Base-by-base conservation (phyloP, 306 rosid genomes). In the Malus sieversii region DNA sequence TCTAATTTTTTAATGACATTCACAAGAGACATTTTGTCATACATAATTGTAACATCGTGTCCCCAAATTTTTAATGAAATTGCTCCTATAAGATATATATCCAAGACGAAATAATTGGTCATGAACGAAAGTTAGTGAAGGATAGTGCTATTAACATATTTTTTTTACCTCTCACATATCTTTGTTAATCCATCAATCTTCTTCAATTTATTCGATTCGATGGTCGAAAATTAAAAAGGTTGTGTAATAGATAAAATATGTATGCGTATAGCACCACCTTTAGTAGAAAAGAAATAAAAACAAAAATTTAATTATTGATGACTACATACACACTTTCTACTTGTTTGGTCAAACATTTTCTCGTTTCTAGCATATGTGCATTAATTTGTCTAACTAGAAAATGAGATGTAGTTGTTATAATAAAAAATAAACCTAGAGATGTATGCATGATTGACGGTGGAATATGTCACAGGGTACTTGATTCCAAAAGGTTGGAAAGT, bases 401-500 rank as follows among this genome's bases (percentile, higher is more conserved):
- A 61, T 48, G 23, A 64, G 12, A 3, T 29, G 48, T 19, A 75
- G 53, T 33, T 15, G 68, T 20, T 16, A 51, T 15, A 51, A 15
- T 20, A 51, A 16, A 51, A 51, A 15, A 51, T 51, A 5, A 48
- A 51, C 18, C 55, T 51, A 51, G 55, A 15, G 55, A 16, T 18
- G 45, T 18, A 3, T 29, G 35, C 16, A 14, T 30, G 55, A 79
- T 73, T 66, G 52, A 73, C 66, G n/a, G 60, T 40, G 70, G 68
- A 81, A 69, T 60, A 57, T 84, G 81, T 52, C 66, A 79, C 96
- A 95, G 98, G 97, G 20, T 87, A 86, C 84, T 71, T 92, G 55
- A 95, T 95, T 72, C 97, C 98, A 29, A 90, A 92, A 81, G 98
- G 98, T 40, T 95, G 97, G 98, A 95, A 90, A 78, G 98, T 90